Base-by-base conservation (phyloP, 352 stramenopile genomes). In the Pythium pectinolyticum region DNA sequence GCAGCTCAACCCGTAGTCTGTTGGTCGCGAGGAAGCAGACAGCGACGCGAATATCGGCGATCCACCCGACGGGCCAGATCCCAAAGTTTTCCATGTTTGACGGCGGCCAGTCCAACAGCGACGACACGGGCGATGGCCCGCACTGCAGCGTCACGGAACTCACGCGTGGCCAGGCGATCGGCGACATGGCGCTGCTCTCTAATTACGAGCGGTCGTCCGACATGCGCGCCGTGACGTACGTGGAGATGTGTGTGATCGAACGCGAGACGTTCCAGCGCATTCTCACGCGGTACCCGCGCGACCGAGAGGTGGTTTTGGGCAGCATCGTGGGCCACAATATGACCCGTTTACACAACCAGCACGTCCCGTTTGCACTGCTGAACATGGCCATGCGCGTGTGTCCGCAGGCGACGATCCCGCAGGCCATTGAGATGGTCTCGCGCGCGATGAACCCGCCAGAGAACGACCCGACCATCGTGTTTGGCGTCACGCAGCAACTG, bases 121-220 rank as follows among this genome's bases (percentile, higher is more conserved):
- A n/a, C n/a, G n/a, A 46, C 39, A n/a, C 14, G 39, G n/a, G 24
- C 15, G 31, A 56, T 20, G 49, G 31, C 20, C 6, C 10, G 0
- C 22, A 56, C n/a, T 28, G 19, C n/a, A n/a, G 35, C 31, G 14
- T 22, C 15, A 8, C 1, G 5, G 28, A 30, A 7, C 43, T 62
- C 22, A 34, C 11, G 1, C 55, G 55, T 19, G 55, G 55, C 14
- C 55, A 62, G 15, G 12, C 55, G 14, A 62, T 54, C 43, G 55
- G 82, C 6, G 79, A 85, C 15, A 67, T 88, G 24, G 67, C 74
- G 17, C 66, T 89, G 22, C n/a, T 90, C 6, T 81, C 76, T 66
- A 79, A 88, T 40, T 85, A 86, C 49, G 47, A 70, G 5, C 70
- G 76, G 19, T 70, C 79, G 28, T 71, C 69, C 6, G 76, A 75